Evolutionary conservation across 2,329 filamentous ascomycete genomes (phyloP), one percentile per base, ranked within the genome.

Genomic region (Colletotrichum sp.): DNA sequence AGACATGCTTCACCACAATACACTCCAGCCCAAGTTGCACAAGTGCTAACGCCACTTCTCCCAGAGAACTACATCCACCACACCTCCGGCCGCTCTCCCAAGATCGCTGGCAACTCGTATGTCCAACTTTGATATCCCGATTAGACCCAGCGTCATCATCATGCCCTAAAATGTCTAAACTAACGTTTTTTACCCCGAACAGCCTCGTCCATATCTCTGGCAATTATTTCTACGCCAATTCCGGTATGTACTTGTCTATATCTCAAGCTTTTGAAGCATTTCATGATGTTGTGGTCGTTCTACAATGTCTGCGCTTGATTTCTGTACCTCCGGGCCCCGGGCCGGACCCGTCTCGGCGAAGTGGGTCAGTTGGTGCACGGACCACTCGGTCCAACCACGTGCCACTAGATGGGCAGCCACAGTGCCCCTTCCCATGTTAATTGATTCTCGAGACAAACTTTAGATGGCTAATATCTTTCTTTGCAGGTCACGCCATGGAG

Each of bases 401-500:
- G 16, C 16, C 16, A 43, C 1, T 16, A 7, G 34, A 39, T 7
- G 8, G 36, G 36, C 36, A 39, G 36, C 16, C 4, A 18, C 16
- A 39, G 8, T 39, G 36, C 15, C 36, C 16, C 16, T 39, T 18
- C 36, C 36, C 36, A 39, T 9, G 2, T 18, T 39, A 16, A 9
- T 8, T 27, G 15, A 58, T 16, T 16, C 10, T 10, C 15, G 3
- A 27, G 55, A 58, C 25, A 22, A 12, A 22, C 58, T 13, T 3
- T 52, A 56, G 9, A 60, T 60, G n/a, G n/a, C 36, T 22, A 69
- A 55, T 86, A 90, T n/a, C n/a, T 80, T 86, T 87, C 80, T 89
- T 88, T 82, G 80, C 83, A 25, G 88, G 88, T 65, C 91, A 92
- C 83, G 88, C 90, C n/a, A 92, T 92, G 80, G 91, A 91, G 82